Evolutionary conservation across 257 asterid species (phyloP).

Genomic region (Solanum corneliomulleri): DNA sequence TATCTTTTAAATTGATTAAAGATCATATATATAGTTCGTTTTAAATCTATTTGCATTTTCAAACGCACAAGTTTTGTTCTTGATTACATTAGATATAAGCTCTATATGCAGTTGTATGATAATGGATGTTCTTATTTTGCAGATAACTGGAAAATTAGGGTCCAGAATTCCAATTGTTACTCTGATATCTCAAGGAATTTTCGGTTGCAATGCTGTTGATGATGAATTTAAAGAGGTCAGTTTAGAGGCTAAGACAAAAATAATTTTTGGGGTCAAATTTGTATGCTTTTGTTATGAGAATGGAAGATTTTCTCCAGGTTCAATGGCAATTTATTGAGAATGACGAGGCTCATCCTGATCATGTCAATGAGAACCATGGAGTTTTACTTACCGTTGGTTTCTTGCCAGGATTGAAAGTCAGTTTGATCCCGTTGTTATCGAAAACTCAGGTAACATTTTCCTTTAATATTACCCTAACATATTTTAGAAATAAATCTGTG

Average conservation of each 20-base stretch:
- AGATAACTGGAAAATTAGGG: slow-evolving; percentile 48
- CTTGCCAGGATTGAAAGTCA: slow-evolving; percentile 55
- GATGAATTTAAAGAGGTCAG: slow-evolving; percentile 55
- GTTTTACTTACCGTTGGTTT: slow-evolving; percentile 58
- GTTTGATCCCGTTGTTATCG: slow-evolving; percentile 30
- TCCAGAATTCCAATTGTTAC: slow-evolving; percentile 39
- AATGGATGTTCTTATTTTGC: slow-evolving; percentile 9
- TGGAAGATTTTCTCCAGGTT: slow-evolving; percentile 21
- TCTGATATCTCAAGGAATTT: slow-evolving; percentile 47
- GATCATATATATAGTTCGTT: background rate
- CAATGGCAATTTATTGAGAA: slow-evolving; percentile 45
- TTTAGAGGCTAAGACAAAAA: background rate
- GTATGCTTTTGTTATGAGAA: background rate
- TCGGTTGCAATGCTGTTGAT: slow-evolving; percentile 47
- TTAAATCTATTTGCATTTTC: background rate
- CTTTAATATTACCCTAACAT: background rate
- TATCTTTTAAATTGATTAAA: background rate
- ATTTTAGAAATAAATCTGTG: background rate
- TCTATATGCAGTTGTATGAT: background rate
- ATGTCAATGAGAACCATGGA: slow-evolving; percentile 19
- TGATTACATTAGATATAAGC: background rate
- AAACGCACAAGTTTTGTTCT: background rate
- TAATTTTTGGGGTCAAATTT: background rate
- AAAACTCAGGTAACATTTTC: background rate
- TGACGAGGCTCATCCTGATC: slow-evolving; percentile 10